phyloP scores from a whole-genome alignment of 2,329 filamentous ascomycete species.

The Hypoxylon sp. region DNA sequence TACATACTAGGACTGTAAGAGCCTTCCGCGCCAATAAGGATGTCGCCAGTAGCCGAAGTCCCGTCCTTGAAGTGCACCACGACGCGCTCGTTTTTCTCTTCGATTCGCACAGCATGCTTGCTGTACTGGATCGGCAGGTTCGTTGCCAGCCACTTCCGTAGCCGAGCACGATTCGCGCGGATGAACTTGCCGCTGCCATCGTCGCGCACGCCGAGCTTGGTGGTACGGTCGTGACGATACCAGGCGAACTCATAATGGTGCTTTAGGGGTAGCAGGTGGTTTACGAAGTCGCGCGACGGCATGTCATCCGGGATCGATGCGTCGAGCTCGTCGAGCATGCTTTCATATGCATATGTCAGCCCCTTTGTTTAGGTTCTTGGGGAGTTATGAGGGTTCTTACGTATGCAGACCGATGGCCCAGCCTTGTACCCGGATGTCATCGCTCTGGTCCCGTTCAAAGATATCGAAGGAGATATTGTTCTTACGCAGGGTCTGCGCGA shows the following conservation, averaged over 20 bases:
- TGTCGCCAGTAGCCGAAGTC: slow-evolving; percentile 55
- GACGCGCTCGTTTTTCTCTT: slow-evolving; percentile 51
- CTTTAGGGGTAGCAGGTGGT: slow-evolving; percentile 40
- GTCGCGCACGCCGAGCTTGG: slow-evolving; percentile 35
- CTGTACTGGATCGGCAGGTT: slow-evolving; percentile 54
- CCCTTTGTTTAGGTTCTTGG: neutral
- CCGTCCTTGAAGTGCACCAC: slow-evolving; percentile 59
- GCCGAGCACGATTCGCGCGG: slow-evolving; percentile 48
- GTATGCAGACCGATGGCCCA: slow-evolving; percentile 43
- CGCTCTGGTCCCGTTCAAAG: slow-evolving; percentile 41
- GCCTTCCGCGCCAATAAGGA: slow-evolving; percentile 63
- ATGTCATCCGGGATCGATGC: slow-evolving; percentile 41
- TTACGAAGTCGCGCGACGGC: slow-evolving; percentile 40
- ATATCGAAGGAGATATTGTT: slow-evolving; percentile 43
- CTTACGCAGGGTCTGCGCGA: slow-evolving; percentile 43
- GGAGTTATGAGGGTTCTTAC: slow-evolving; percentile 18
- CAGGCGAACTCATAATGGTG: slow-evolving; percentile 37
- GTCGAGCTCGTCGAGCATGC: slow-evolving; percentile 44
- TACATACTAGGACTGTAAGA: slow-evolving; percentile 53
- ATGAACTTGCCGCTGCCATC: slow-evolving; percentile 49
- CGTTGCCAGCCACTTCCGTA: slow-evolving; percentile 47
- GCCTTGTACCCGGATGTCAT: slow-evolving; percentile 36
- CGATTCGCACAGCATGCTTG: slow-evolving; percentile 53
- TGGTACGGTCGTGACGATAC: slow-evolving; percentile 37
- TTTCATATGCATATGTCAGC: slow-evolving; percentile 26